Evolutionary conservation across 2,329 filamentous ascomycete genomes (phyloP), one percentile per base, ranked within the genome.

Genomic region (Blastomyces parvus): DNA sequence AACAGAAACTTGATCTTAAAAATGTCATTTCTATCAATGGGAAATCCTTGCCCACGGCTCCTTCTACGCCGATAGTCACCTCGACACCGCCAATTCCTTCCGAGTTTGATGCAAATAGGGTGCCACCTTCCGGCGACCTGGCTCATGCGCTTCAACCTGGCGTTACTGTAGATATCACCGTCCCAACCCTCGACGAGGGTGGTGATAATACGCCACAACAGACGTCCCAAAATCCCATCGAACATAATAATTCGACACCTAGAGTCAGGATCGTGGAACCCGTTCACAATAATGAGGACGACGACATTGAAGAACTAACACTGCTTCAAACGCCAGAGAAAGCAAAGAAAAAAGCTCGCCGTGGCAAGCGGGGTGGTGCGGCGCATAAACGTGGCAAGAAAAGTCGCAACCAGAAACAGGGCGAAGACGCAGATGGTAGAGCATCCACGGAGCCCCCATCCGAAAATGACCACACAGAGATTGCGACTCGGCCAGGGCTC

Each of bases 351-450:
- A 89, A 88, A 72, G 81, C 84, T 0, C 87, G 88, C 62, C 82
- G 88, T 62, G 89, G 89, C 3, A 82, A 84, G n/a, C 83, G 89
- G 58, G 89, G 88, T 27, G 88, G 89, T 1, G 83, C 88, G 72
- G 86, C 88, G 64, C 83, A 84, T 66, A 84, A 84, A 64, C 77
- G 76, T 33, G 74, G 74, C 60, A 78, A 74, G 56, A 86, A 84
- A 67, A 81, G 82, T 58, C 76, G 76, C 6, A 83, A 85, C 59
- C 76, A 76, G 5, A 83, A 85, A 14, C 70, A 71, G 0, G 81
- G 80, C 14, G 85, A 88, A 19, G 84, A 84, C 57, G 82, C 81
- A 2, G 82, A 86, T 61, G 48, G 53, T 33, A 60, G 60, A 38
- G 81, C 80, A 65, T 81, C 83, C 63, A 82, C 84, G 6, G 84